Percentiles rank a stretch among this genome's conserved stretches.
Conservation (phyloP, 2,329 filamentous ascomycete species). For the Thielaviopsis musarum region DNA sequence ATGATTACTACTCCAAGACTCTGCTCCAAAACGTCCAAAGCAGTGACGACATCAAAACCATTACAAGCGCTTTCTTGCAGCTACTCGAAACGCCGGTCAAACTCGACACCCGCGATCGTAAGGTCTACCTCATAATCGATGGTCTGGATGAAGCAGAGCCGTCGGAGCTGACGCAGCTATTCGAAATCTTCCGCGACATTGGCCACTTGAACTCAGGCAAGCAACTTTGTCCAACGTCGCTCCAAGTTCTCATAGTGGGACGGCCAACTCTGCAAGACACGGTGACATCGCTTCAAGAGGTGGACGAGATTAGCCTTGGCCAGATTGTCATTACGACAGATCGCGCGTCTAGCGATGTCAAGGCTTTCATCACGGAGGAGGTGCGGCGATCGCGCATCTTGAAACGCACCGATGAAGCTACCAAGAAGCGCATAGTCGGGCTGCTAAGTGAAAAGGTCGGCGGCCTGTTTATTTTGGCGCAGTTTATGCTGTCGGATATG, state of each 20-base stretch:
- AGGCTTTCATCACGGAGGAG: constrained; percentile 24
- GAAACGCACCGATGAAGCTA: constrained; percentile 18
- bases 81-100: constrained; percentile 25
- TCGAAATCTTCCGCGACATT: constrained; percentile 14
- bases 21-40: constrained; percentile 21
- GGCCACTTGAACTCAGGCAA: constrained; percentile 15
- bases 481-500: constrained; percentile 33
- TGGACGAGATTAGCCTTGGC: constrained; percentile 19
- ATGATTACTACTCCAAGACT: constrained; percentile 27
- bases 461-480: constrained; percentile 31
- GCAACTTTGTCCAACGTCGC: constrained; percentile 3
- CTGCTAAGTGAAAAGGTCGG: constrained; percentile 26
- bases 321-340: constrained; percentile 26
- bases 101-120: constrained; percentile 19
- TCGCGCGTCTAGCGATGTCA: constrained; percentile 27
- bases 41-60: constrained; percentile 25
- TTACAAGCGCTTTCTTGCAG: constrained; percentile 26
- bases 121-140: constrained; percentile 28
- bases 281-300: constrained; percentile 21
- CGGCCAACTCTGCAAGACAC: constrained; percentile 25
- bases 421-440: constrained; percentile 23
- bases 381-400: constrained; percentile 24
- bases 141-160: constrained; percentile 29
- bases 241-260: constrained; percentile 26
- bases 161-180: constrained; percentile 22